phyloP scores from a whole-genome alignment of 139 green algal genomes.

The Penium margaritaceum region DNA sequence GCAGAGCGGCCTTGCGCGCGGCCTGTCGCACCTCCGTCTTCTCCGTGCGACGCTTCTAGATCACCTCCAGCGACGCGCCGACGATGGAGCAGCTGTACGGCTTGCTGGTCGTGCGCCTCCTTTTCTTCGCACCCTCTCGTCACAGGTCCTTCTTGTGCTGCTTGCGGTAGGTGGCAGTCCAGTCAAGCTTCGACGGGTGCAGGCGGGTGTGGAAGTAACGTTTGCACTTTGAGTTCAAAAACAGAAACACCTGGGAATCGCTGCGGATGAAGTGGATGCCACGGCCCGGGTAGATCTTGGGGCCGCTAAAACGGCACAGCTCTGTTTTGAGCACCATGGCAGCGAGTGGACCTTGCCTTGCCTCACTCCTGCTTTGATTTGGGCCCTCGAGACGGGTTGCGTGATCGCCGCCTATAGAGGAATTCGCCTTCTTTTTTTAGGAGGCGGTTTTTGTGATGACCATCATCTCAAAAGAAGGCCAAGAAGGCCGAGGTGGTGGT shows the following conservation, averaged over 20 bases:
- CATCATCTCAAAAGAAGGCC: no score
- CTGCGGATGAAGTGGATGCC: slow-evolving; percentile 82
- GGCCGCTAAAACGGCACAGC: slow-evolving; percentile 91
- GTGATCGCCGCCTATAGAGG: no score
- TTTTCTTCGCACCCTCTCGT: slow-evolving; percentile 52
- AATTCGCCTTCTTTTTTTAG: no score
- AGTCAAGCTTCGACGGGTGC: slow-evolving; percentile 90
- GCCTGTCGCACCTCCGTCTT: slow-evolving; percentile 71
- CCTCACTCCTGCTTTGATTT: no score
- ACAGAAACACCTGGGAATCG: slow-evolving; percentile 90
- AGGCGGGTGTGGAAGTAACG: slow-evolving; percentile 81
- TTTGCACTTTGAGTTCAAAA: slow-evolving; percentile 91
- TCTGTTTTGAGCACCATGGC: no score
- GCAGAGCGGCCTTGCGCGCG: slow-evolving; percentile 78
- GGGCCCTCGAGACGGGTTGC: no score
- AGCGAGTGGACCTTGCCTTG: no score
- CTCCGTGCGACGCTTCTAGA: slow-evolving; percentile 77
- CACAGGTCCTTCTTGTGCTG: slow-evolving; percentile 86
- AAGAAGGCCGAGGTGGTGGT: no score
- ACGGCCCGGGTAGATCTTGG: slow-evolving; percentile 91
- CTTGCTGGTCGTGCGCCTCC: slow-evolving; percentile 65
- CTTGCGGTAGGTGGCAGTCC: slow-evolving; percentile 89
- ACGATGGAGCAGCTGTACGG: slow-evolving; percentile 69
- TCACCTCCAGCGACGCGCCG: slow-evolving; percentile 79
- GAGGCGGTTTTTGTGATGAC: no score